Evolutionary conservation across 2,329 filamentous ascomycete genomes (phyloP).

Genomic region (Trichoderma citrinoviride): DNA sequence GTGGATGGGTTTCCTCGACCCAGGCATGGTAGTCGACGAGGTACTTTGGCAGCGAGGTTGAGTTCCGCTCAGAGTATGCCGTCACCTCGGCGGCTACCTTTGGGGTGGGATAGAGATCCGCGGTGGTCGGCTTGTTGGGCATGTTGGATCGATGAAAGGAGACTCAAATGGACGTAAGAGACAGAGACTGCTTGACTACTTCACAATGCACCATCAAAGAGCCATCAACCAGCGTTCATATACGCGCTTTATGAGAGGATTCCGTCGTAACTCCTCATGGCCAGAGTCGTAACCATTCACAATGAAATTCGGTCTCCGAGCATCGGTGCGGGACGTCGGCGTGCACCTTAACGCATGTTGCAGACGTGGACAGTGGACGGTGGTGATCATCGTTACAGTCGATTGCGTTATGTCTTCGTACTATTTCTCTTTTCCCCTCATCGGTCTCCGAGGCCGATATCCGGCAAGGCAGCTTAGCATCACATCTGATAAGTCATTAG

Average conservation of each 20-base stretch:
- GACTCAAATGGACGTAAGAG: not conserved
- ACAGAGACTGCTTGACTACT: not conserved
- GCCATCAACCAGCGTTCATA: not conserved
- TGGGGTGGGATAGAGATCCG: conserved; percentile 39
- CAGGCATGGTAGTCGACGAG: conserved; percentile 39
- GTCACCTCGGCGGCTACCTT: conserved; percentile 36
- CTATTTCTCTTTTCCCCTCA: conserved; percentile 3
- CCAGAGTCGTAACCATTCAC: not conserved
- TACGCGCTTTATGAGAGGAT: not conserved
- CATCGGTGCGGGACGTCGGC: not conserved
- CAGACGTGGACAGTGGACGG: not conserved
- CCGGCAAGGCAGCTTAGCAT: not conserved
- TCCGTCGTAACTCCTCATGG: not conserved
- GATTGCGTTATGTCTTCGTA: conserved; percentile 1
- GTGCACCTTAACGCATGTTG: not conserved
- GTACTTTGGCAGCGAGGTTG: conserved; percentile 35
- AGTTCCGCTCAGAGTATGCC: conserved; percentile 38
- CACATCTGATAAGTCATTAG: not conserved
- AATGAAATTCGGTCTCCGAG: conserved; percentile 4
- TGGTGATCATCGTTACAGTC: not conserved
- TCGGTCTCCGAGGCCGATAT: conserved; percentile 12
- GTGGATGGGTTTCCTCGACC: conserved; percentile 26
- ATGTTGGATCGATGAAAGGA: not conserved
- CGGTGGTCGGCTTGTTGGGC: conserved; percentile 31
- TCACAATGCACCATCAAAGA: not conserved